Evolutionary conservation across 140 eudicot species (phyloP).

Genomic region (Oenanthe javanica): DNA sequence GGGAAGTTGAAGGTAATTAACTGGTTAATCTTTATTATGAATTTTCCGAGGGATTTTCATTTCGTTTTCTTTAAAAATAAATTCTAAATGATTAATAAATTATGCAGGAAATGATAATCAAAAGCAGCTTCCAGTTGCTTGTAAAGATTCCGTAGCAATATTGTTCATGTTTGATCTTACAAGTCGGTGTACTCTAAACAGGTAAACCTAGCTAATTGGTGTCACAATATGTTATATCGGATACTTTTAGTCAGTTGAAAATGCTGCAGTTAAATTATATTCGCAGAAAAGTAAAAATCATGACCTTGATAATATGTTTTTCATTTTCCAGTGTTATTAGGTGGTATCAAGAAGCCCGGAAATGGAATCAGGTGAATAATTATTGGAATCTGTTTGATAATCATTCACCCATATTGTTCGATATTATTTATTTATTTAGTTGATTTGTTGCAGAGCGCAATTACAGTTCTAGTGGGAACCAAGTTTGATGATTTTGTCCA

Average conservation of each 20-base stretch:
- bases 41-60: too few species aligned
- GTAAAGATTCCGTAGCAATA: conserved; percentile 71
- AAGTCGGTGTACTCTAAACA: conserved; percentile 73
- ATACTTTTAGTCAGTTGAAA: too few species aligned
- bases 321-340: conserved; percentile 40
- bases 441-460: conserved; percentile 45
- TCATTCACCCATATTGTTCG: not conserved
- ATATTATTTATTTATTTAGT: not conserved
- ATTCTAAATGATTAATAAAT: not conserved
- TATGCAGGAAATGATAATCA: conserved; percentile 42
- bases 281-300: not conserved
- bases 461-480: conserved; percentile 68
- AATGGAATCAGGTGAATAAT: conserved; percentile 53
- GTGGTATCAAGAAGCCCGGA: conserved; percentile 76
- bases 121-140: conserved; percentile 57
- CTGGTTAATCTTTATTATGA: too few species aligned
- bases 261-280: not conserved
- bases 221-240: not conserved
- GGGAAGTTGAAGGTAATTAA: conserved; percentile 63
- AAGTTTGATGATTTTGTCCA: conserved; percentile 81
- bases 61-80: not conserved
- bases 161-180: conserved; percentile 91
- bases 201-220: conserved; percentile 25
- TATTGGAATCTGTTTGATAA: not conserved
- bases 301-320: not conserved